A percentile compares a stretch with the other conserved stretches of the same genome.
phyloP scores from a whole-genome alignment of 2,329 filamentous ascomycete genomes.

The Ceratocystiopsis sp. region DNA sequence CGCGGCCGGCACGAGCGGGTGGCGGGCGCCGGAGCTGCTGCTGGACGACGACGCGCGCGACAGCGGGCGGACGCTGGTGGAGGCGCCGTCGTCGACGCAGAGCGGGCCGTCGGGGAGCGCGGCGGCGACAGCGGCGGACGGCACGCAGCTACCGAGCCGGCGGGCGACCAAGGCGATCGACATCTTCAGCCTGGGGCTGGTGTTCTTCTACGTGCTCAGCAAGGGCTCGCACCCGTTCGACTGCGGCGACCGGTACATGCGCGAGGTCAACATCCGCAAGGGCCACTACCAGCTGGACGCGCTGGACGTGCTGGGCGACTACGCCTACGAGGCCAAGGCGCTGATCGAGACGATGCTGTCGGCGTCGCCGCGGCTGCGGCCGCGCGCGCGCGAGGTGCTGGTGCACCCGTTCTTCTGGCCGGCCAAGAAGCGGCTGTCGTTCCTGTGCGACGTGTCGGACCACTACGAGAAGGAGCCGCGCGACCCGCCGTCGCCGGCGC shows the following conservation, averaged over 20 bases:
- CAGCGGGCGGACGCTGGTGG: conserved; percentile 24
- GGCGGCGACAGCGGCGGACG: conserved; percentile 23
- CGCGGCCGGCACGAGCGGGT: conserved; percentile 83
- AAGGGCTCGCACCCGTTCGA: conserved; percentile 87
- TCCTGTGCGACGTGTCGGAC: conserved; percentile 92
- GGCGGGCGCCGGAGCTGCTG: conserved; percentile 88
- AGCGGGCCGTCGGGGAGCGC: conserved; percentile 29
- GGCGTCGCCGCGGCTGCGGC: conserved; percentile 37
- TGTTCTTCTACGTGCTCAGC: conserved; percentile 98
- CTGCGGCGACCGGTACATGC: conserved; percentile 84
- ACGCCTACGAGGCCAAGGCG: conserved; percentile 72
- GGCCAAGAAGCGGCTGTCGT: conserved; percentile 70
- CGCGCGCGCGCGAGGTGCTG: conserved; percentile 63
- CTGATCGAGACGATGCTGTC: conserved; percentile 66
- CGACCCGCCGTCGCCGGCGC: conserved; percentile 56
- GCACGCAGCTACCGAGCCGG: conserved; percentile 37
- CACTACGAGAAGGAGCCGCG: conserved; percentile 87
- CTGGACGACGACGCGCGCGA: conserved; percentile 55
- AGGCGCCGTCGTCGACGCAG: conserved; percentile 33
- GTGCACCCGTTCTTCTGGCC: conserved; percentile 96
- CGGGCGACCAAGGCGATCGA: conserved; percentile 92
- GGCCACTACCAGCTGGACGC: conserved; percentile 57
- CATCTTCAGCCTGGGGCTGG: conserved; percentile 88
- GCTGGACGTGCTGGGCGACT: conserved; percentile 63
- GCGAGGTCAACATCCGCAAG: conserved; percentile 94